A percentile compares a stretch with the other conserved stretches of the same genome.
phyloP scores from a whole-genome alignment of 2,329 filamentous ascomycete species.

The Domatiomyces catenatus region DNA sequence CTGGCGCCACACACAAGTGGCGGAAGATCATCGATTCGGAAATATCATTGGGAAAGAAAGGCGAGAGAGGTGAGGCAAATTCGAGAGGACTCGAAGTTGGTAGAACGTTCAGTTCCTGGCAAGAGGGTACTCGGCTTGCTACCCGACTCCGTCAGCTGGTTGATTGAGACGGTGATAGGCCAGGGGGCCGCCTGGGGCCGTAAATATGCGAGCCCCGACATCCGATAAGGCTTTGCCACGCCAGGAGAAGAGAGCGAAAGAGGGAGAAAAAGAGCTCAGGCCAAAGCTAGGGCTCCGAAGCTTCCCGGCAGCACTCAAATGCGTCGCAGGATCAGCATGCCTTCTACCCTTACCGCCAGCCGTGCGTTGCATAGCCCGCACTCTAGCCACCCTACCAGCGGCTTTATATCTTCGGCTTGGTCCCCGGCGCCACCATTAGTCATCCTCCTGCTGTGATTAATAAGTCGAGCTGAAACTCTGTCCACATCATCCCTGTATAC shows the following conservation, averaged over 20 bases:
- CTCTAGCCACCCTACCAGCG: too few species aligned
- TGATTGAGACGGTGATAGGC: background rate
- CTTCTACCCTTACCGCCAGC: too few species aligned
- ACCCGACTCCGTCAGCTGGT: background rate
- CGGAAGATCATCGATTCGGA: background rate
- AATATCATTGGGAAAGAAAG: background rate
- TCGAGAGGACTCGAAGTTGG: background rate
- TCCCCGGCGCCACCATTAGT: too few species aligned
- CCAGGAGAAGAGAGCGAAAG: background rate
- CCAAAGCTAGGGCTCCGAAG: background rate
- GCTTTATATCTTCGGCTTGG: too few species aligned
- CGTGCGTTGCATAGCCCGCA: too few species aligned
- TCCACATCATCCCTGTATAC: too few species aligned
- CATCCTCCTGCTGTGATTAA: too few species aligned
- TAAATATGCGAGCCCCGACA: background rate
- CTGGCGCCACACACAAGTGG: background rate
- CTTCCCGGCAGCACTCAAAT: background rate
- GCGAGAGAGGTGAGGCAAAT: background rate
- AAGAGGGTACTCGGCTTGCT: background rate
- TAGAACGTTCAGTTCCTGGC: background rate
- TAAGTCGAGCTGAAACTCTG: too few species aligned
- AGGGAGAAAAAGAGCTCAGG: background rate
- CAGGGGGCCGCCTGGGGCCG: background rate
- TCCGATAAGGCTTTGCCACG: background rate
- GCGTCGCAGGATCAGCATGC: background rate